phyloP scores from a whole-genome alignment of 164 flowering plant genomes.

The Vitis cinerea region DNA sequence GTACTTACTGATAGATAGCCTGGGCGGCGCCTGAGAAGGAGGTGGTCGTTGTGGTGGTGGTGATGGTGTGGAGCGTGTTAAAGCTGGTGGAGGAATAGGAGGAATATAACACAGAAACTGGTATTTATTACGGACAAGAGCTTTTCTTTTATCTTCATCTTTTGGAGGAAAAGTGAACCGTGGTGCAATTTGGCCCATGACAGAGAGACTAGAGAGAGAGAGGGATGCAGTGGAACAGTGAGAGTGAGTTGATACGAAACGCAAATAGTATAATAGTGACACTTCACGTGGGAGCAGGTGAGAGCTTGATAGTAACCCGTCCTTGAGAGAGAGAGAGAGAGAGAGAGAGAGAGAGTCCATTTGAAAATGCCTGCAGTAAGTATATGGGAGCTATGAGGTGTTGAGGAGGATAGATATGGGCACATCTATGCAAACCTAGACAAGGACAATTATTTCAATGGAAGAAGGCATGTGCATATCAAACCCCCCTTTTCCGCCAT shows the following conservation, averaged over 20 bases:
- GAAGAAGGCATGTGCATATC: not conserved
- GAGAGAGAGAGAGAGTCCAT: not conserved
- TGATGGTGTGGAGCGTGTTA: not conserved
- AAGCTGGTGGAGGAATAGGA: constrained; percentile 3
- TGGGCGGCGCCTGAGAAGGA: not conserved
- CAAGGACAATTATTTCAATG: constrained; percentile 10
- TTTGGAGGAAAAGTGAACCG: not conserved
- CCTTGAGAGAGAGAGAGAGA: constrained; percentile 4
- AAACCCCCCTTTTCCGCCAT: constrained; percentile 7
- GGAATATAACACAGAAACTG: constrained; percentile 1
- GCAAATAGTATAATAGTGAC: not conserved
- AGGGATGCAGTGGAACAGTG: constrained; percentile 4
- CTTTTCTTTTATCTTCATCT: not conserved
- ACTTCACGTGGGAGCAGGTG: constrained; percentile 26
- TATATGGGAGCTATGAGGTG: not conserved
- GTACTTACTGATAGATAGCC: too few species aligned
- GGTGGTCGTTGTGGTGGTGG: not conserved
- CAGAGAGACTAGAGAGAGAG: not conserved
- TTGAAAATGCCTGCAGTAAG: too few species aligned
- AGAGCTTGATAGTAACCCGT: constrained; percentile 16
- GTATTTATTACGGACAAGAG: not conserved
- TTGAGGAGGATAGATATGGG: constrained; percentile 6
- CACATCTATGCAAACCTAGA: constrained; percentile 13
- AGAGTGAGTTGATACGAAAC: not conserved
- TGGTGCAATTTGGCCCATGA: not conserved